Evolutionary conservation across 352 stramenopile species (phyloP), one percentile per base, ranked within the genome.

Genomic region (Globisporangium takayamanum): DNA sequence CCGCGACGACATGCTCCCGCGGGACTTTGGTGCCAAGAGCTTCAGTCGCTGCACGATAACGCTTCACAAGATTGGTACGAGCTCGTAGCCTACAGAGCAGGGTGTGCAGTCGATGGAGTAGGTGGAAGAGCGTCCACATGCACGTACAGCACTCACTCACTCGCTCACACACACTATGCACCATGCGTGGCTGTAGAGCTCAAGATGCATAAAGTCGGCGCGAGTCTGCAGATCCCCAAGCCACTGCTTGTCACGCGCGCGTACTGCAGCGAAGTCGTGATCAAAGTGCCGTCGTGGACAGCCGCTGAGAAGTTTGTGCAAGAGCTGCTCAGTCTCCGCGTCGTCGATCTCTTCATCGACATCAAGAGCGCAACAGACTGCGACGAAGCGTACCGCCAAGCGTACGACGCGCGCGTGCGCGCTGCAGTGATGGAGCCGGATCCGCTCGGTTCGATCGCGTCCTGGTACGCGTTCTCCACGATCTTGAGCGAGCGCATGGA

Each of bases 201-300:
- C n/a, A 89, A 89, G 61, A 57, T 79, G 12, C 69, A 84, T 64
- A 82, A 81, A 45, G 57, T 89, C 26, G 71, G 75, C 5, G 60
- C 69, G n/a, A 47, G 74, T 14, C 50, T 89, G 5, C 66, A 73
- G 50, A 50, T 87, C 20, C 71, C 71, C 15, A 46, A 67, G 6
- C 70, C 74, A 25, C 62, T 89, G n/a, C 59, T 83, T n/a, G 66
- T 87, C 48, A 86, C 75, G 20, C 59, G 60, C 1, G 79, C 73
- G 33, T 77, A 67, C 22, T 89, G 77, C 54, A 72, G 68, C 30
- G 75, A 89, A 55, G 53, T 87, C 15, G 63, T 49, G 30, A 74
- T 89, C 50, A 73, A 77, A 30, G 76, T 87, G 48, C 79, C 79
- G 37, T 87, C 79, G 11, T 89, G 77, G 76, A 70, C 63, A 5